Evolutionary conservation across 495 filamentous ascomycete genomes (phyloP).

Genomic region (Letharia lupina): DNA sequence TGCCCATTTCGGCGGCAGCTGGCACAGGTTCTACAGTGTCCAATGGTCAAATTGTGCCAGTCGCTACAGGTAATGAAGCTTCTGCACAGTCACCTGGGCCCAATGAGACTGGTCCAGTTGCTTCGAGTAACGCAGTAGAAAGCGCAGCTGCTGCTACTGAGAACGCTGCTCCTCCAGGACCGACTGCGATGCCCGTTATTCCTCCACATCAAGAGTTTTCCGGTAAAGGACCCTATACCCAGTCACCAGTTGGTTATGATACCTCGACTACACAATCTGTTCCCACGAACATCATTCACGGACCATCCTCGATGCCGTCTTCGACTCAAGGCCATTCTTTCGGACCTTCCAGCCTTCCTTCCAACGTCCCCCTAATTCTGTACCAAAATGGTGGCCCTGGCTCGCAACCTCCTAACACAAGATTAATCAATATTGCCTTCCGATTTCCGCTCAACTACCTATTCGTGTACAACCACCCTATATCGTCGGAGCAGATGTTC

Average conservation of each 20-base stretch:
- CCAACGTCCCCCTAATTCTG: conserved; percentile 30
- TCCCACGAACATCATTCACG: conserved; percentile 22
- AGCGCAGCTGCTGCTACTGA: conserved; percentile 6
- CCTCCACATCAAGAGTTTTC: neutral
- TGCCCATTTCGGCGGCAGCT: conserved; percentile 3
- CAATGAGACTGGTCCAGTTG: conserved; percentile 4
- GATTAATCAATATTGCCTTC: conserved; percentile 80
- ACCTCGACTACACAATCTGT: conserved; percentile 18
- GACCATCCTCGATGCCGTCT: conserved; percentile 17
- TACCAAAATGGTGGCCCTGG: conserved; percentile 17
- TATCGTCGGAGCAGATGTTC: conserved; percentile 83
- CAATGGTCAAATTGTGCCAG: conserved; percentile 28
- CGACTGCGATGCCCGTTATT: neutral
- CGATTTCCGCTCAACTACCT: conserved; percentile 67
- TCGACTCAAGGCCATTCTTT: conserved; percentile 11
- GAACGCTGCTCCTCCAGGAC: neutral
- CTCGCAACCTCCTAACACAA: conserved; percentile 50
- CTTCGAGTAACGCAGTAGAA: neutral
- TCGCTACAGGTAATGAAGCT: conserved; percentile 7
- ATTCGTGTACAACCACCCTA: conserved; percentile 61
- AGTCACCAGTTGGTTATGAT: conserved; percentile 23
- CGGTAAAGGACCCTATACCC: conserved; percentile 20
- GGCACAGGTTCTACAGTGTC: conserved; percentile 13
- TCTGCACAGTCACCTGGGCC: neutral
- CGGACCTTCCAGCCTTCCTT: conserved; percentile 17